A percentile compares a stretch with the other conserved stretches of the same genome.
phyloP scores from a whole-genome alignment of 164 flowering plant genomes.

The Amborella trichopoda region DNA sequence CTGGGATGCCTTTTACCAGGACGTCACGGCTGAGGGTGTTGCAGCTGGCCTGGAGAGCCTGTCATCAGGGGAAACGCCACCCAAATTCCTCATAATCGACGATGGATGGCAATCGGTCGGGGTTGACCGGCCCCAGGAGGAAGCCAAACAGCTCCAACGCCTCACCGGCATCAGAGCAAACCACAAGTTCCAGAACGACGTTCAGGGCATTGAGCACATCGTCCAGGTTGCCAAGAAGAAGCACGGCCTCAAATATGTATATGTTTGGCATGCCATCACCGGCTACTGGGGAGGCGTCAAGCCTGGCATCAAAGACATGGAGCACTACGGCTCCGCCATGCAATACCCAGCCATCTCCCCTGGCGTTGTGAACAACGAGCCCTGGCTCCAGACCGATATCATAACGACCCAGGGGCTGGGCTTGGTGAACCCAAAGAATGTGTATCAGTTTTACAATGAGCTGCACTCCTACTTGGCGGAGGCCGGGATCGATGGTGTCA shows the following conservation, averaged over 20 bases:
- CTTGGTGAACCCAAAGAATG: conserved; percentile 56
- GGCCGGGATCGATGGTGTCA: conserved; percentile 89
- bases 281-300: conserved; percentile 98
- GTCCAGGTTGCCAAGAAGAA: conserved; percentile 66
- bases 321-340: conserved; percentile 51
- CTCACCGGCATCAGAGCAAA: conserved; percentile 80
- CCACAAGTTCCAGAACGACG: conserved; percentile 34
- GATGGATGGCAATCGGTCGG: conserved; percentile 95
- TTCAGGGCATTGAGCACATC: conserved; percentile 49
- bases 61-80: conserved; percentile 54
- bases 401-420: conserved; percentile 76
- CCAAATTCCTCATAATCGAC: conserved; percentile 89
- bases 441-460: conserved; percentile 55
- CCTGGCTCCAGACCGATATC: conserved; percentile 51
- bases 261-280: conserved; percentile 91
- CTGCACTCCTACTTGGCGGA: conserved; percentile 61
- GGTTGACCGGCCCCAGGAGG: conserved; percentile 16
- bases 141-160: conserved; percentile 24
- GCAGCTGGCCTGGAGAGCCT: conserved; percentile 63
- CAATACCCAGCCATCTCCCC: conserved; percentile 41
- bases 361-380: conserved; percentile 66
- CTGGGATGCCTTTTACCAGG: conserved; percentile 97
- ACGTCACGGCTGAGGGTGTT: conserved; percentile 85
- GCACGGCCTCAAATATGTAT: conserved; percentile 72
- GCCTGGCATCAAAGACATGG: conserved; percentile 51